Evolutionary conservation across 2,329 filamentous ascomycete species (phyloP).

Genomic region (Arthrobotrys musiformis): DNA sequence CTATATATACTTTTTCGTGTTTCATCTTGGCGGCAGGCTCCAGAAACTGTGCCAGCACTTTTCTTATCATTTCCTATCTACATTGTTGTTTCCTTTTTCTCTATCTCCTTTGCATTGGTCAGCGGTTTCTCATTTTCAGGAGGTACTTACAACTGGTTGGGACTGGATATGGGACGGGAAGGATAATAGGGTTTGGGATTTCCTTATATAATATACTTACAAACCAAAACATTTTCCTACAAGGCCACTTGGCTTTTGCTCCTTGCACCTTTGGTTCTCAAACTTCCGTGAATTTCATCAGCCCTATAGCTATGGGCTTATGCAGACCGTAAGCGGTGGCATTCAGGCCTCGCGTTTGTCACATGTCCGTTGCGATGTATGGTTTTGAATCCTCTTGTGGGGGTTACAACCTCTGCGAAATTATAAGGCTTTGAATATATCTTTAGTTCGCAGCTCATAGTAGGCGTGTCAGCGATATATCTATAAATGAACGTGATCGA

Average conservation of each 20-base stretch:
- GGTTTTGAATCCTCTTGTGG: neutral
- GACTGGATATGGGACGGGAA: constrained; percentile 20
- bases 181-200: constrained; percentile 15
- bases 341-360: neutral
- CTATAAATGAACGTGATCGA: neutral
- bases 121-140: constrained; percentile 19
- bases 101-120: constrained; percentile 4
- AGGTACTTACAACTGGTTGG: constrained; percentile 18
- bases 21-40: constrained; percentile 6
- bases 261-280: constrained; percentile 18
- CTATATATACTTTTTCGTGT: neutral
- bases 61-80: neutral
- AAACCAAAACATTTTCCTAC: constrained; percentile 3
- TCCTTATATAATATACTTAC: too few species aligned
- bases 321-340: neutral
- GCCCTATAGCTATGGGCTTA: too few species aligned
- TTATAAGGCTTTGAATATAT: neutral
- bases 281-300: neutral
- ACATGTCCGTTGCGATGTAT: neutral
- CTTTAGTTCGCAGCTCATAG: neutral
- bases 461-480: neutral
- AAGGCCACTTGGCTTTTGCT: constrained; percentile 2
- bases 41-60: constrained; percentile 5
- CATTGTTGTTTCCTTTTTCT: neutral
- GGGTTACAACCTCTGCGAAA: neutral